These are phyloP conservation scores for Verticillium nonalfalfae DNA, from an alignment of 2,329 filamentous ascomycete genomes.

Conservation along the genomic window DNA sequence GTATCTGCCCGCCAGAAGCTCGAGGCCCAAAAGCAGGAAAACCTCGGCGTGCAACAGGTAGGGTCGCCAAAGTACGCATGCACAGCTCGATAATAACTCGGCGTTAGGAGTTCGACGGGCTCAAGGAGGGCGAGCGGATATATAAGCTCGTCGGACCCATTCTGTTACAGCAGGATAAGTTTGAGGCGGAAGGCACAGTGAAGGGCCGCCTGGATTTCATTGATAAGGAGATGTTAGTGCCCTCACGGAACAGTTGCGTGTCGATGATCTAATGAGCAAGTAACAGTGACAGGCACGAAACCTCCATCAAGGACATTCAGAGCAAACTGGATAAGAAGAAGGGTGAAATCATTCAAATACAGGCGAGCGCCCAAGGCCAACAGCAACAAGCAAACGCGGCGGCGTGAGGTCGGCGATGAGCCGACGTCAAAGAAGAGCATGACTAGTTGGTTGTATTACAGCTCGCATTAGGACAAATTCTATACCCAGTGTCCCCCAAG, in stretches of 20 bases:
- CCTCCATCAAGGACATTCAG: constrained; percentile 48
- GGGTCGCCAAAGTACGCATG: constrained; percentile 2
- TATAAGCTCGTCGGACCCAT: constrained; percentile 96
- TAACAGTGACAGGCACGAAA: constrained; percentile 34
- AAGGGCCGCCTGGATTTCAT: constrained; percentile 91
- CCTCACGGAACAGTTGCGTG: not conserved
- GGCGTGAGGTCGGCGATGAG: not conserved
- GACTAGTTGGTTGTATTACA: not conserved
- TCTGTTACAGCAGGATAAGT: constrained; percentile 87
- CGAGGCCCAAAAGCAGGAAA: constrained; percentile 91
- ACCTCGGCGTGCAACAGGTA: constrained; percentile 78
- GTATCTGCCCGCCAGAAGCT: constrained; percentile 83
- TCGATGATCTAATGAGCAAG: not conserved
- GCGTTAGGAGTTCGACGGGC: constrained; percentile 68
- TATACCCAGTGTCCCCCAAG: not conserved
- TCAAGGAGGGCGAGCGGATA: constrained; percentile 79
- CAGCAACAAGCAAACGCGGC: constrained; percentile 21
- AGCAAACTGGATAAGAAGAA: constrained; percentile 53
- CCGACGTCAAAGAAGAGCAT: not conserved
- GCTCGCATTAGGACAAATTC: not conserved
- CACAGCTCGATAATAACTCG: not conserved
- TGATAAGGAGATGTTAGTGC: constrained; percentile 74
- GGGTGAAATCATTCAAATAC: constrained; percentile 51
- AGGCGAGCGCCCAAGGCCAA: constrained; percentile 30
- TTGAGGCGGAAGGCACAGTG: constrained; percentile 85